phyloP scores from a whole-genome alignment of 192 early-diverging fungal genomes.

The Backusella australiensis region DNA sequence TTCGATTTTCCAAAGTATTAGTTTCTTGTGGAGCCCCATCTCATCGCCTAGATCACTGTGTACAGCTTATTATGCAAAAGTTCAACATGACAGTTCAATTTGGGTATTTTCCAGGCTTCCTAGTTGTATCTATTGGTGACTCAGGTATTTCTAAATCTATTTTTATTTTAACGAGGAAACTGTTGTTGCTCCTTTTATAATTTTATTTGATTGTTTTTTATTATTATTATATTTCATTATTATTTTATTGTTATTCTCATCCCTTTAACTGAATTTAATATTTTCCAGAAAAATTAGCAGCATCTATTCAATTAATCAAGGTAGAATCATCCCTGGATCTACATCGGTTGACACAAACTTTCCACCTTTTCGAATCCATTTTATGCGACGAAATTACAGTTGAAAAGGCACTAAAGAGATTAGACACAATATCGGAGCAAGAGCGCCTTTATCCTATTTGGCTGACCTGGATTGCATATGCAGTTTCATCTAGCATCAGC shows the following conservation, averaged over 20 bases:
- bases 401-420: background rate
- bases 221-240: slow-evolving; percentile 2
- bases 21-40: slow-evolving; percentile 13
- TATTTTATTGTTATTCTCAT: background rate
- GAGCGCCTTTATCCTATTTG: slow-evolving; percentile 11
- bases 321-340: slow-evolving; percentile 14
- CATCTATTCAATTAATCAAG: slow-evolving; percentile 19
- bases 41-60: slow-evolving; percentile 23
- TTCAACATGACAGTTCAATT: slow-evolving; percentile 10
- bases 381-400: slow-evolving; percentile 14
- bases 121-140: slow-evolving; percentile 18
- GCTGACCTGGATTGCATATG: slow-evolving; percentile 15
- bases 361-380: slow-evolving; percentile 18
- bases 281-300: slow-evolving; percentile 8
- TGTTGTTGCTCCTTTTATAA: background rate
- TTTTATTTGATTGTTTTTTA: slow-evolving; percentile 1
- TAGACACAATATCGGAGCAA: background rate
- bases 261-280: background rate
- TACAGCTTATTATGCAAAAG: slow-evolving; percentile 9
- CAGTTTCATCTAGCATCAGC: slow-evolving; percentile 14
- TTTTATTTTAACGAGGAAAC: background rate
- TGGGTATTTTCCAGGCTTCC: slow-evolving; percentile 26
- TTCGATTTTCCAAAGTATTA: slow-evolving; percentile 11
- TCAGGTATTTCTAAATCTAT: slow-evolving; percentile 9
- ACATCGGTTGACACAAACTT: slow-evolving; percentile 8